These are phyloP conservation scores for Elongisporangium undulatum DNA, from an alignment of 352 stramenopile species.

Conservation along the genomic window DNA sequence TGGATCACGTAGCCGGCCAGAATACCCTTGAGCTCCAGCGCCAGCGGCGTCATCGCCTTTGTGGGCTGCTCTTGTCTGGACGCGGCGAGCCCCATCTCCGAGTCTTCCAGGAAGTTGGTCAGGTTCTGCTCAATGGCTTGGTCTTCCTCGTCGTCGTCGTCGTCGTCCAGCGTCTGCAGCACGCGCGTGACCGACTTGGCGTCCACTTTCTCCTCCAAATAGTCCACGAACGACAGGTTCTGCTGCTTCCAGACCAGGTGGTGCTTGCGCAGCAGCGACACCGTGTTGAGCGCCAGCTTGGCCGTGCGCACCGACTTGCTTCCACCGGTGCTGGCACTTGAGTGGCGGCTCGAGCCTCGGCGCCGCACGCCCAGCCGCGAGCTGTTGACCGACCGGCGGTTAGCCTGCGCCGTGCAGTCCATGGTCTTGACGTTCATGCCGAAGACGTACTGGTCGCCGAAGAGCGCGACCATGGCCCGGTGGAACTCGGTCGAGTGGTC, in stretches of 20 bases:
- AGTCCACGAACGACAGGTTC: slow-evolving; percentile 59
- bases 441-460: slow-evolving; percentile 59
- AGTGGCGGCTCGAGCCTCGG: slow-evolving; percentile 8
- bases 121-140: not conserved
- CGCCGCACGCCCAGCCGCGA: slow-evolving; percentile 1
- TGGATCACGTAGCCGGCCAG: slow-evolving; percentile 55
- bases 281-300: slow-evolving; percentile 44
- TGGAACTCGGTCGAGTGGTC: slow-evolving; percentile 46
- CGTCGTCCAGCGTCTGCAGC: slow-evolving; percentile 47
- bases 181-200: slow-evolving; percentile 55
- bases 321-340: slow-evolving; percentile 7
- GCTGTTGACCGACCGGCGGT: not conserved
- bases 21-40: slow-evolving; percentile 27
- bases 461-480: slow-evolving; percentile 57
- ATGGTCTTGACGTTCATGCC: slow-evolving; percentile 36
- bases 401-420: slow-evolving; percentile 19
- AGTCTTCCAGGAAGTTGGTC: not conserved
- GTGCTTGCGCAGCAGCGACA: slow-evolving; percentile 51
- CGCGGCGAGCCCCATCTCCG: not conserved
- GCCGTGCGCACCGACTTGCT: slow-evolving; percentile 12
- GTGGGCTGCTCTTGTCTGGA: not conserved
- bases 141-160: slow-evolving; percentile 19
- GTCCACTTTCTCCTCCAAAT: slow-evolving; percentile 45
- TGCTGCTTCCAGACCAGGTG: slow-evolving; percentile 38
- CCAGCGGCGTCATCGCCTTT: slow-evolving; percentile 7